These are phyloP conservation scores for Diaporthe batatas DNA, from an alignment of 2,329 filamentous ascomycete species.

Conservation along the genomic window DNA sequence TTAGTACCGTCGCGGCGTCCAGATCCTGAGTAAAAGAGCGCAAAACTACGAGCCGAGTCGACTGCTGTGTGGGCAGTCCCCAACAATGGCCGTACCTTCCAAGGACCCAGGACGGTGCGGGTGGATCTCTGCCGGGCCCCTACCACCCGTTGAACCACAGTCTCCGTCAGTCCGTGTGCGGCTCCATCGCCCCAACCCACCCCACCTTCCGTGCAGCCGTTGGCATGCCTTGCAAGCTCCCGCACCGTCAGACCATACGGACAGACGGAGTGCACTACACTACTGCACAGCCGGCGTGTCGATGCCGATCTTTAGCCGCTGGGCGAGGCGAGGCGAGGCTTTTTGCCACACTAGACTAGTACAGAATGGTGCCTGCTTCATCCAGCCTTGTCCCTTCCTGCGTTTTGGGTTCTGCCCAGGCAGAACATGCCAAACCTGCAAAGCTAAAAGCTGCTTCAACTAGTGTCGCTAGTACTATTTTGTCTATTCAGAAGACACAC, in stretches of 20 bases:
- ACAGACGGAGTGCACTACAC: too few relatives aligned
- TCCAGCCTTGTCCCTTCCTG: background rate
- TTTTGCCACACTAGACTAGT: background rate
- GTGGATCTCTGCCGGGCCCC: background rate
- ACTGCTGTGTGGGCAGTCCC: too few relatives aligned
- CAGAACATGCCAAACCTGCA: background rate
- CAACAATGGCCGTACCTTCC: background rate
- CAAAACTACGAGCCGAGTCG: too few relatives aligned
- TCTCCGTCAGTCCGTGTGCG: background rate
- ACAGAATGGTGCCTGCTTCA: conserved; percentile 5
- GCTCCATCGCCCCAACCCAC: conserved; percentile 11
- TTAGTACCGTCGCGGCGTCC: too few relatives aligned
- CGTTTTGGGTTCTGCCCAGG: conserved; percentile 1
- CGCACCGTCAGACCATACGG: too few relatives aligned
- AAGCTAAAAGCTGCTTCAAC: background rate
- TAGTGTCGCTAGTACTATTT: conserved; percentile 8
- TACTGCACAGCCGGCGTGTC: background rate
- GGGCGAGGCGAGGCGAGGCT: background rate
- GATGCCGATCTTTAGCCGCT: conserved; percentile 21
- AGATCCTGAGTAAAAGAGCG: too few relatives aligned
- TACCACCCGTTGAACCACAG: background rate
- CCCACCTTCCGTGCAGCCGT: background rate
- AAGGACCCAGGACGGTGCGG: background rate
- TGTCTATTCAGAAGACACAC: background rate
- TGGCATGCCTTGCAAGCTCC: too few relatives aligned